These are phyloP conservation scores for Colletotrichum coccodes DNA, from an alignment of 2,329 filamentous ascomycete genomes.

Conservation along the genomic window DNA sequence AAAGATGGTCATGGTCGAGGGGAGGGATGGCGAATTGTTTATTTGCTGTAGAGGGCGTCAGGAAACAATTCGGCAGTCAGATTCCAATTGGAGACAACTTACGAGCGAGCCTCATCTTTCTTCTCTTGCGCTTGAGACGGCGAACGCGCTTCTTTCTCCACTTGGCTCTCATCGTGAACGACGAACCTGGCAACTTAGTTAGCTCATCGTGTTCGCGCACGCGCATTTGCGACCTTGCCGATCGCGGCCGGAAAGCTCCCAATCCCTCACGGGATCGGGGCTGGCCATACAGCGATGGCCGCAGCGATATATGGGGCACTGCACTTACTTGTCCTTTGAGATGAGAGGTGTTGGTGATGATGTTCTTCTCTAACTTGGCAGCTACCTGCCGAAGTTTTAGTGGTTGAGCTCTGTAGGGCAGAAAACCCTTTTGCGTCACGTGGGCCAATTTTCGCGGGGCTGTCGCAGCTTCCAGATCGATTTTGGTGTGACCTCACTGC, in stretches of 20 bases:
- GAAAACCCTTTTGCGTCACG: conserved; percentile 27
- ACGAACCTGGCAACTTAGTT: conserved; percentile 27
- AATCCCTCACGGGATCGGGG: background rate
- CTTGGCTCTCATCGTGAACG: conserved; percentile 87
- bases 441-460: background rate
- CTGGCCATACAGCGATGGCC: background rate
- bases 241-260: background rate
- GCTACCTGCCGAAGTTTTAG: conserved; percentile 27
- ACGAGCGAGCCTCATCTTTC: conserved; percentile 99
- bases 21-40: conserved; percentile 68
- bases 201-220: background rate
- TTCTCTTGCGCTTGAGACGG: conserved; percentile 99
- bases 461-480: background rate
- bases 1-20: conserved; percentile 62
- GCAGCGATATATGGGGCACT: background rate
- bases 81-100: conserved; percentile 55
- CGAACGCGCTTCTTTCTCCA: conserved; percentile 99
- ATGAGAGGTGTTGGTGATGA: conserved; percentile 37
- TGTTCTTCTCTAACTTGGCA: conserved; percentile 17
- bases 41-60: conserved; percentile 65
- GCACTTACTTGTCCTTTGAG: conserved; percentile 34
- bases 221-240: background rate
- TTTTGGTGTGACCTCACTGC: background rate
- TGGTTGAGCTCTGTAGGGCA: conserved; percentile 33
- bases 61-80: conserved; percentile 20